These are phyloP conservation scores for Phytomonas sp. DNA, from an alignment of 208 protist species.

Conservation along the genomic window DNA sequence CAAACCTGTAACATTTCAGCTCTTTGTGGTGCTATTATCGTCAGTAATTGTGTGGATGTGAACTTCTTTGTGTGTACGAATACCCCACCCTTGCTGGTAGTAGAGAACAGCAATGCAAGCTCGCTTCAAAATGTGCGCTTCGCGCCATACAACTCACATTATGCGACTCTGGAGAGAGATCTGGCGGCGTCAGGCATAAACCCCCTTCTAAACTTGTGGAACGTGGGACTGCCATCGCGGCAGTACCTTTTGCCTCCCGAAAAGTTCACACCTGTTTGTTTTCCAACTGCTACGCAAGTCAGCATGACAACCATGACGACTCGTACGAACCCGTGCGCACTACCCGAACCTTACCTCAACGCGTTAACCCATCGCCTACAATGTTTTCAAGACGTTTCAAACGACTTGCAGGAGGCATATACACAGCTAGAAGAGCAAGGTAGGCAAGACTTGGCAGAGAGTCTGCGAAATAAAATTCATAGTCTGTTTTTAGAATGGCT, in stretches of 20 bases:
- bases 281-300: slow-evolving; percentile 51
- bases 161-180: slow-evolving; percentile 81
- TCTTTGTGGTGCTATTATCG: slow-evolving; percentile 65
- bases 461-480: slow-evolving; percentile 61
- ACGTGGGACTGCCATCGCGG: slow-evolving; percentile 61
- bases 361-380: slow-evolving; percentile 53
- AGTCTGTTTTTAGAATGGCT: slow-evolving; percentile 82
- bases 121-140: slow-evolving; percentile 55
- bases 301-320: slow-evolving; percentile 50
- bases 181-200: slow-evolving; percentile 72
- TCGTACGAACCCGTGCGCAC: slow-evolving; percentile 70
- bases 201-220: slow-evolving; percentile 84
- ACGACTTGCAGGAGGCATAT: slow-evolving; percentile 57
- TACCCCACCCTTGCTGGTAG: slow-evolving; percentile 70
- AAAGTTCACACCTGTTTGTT: slow-evolving; percentile 71
- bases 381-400: slow-evolving; percentile 68
- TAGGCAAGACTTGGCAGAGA: slow-evolving; percentile 60
- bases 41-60: slow-evolving; percentile 67
- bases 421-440: slow-evolving; percentile 51
- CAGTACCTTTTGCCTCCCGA: slow-evolving; percentile 65
- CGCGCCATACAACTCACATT: slow-evolving; percentile 87
- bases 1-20: slow-evolving; percentile 78
- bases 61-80: slow-evolving; percentile 82
- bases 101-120: slow-evolving; percentile 11
- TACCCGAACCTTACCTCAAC: slow-evolving; percentile 63